These are phyloP conservation scores for Leishmania mexicana DNA, from an alignment of 208 protist genomes.

Conservation along the genomic window DNA sequence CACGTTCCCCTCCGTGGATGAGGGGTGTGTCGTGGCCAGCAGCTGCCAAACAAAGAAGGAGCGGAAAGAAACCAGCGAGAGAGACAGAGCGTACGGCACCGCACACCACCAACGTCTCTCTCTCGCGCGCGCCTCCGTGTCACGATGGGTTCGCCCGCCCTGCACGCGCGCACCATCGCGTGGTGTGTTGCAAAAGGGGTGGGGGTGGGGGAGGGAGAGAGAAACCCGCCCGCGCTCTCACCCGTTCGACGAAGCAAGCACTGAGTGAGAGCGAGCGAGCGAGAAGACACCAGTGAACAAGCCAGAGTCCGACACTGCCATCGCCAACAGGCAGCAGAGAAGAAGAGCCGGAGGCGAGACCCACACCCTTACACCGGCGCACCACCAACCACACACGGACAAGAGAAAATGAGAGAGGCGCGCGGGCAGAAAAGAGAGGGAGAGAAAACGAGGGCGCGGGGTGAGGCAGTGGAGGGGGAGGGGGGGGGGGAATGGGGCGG, in stretches of 20 bases:
- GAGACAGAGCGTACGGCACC: background rate
- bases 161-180: background rate
- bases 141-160: background rate
- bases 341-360: background rate
- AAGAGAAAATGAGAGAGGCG: background rate
- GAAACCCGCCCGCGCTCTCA: background rate
- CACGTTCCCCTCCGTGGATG: no score
- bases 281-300: background rate
- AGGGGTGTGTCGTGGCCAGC: no score
- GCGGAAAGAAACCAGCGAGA: background rate
- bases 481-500: no score
- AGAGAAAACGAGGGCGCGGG: background rate
- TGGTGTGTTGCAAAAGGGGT: background rate
- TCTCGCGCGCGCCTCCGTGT: background rate
- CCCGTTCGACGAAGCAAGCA: background rate
- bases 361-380: background rate
- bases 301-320: background rate
- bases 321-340: background rate
- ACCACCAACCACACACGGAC: background rate
- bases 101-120: no score
- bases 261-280: background rate
- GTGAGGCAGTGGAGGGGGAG: background rate
- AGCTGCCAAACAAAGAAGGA: no score
- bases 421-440: background rate
- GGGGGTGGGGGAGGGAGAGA: background rate